A percentile compares a stretch with the other conserved stretches of the same genome.
These are phyloP conservation scores for Narthecium ossifragum DNA, from an alignment of 106 monocot species.

Conservation along the genomic window DNA sequence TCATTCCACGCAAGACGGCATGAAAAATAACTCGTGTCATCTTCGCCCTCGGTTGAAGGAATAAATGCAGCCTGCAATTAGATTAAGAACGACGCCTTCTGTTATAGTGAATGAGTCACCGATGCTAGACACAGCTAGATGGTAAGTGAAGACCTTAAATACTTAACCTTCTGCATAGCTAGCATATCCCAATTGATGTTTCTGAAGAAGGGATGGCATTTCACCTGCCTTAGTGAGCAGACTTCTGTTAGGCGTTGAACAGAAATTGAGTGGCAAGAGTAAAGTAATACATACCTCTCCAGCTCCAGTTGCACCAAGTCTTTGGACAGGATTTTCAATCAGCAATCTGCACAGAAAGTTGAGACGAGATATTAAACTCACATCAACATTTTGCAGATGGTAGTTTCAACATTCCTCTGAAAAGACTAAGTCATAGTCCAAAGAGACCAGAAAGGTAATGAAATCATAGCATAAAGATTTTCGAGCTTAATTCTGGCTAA, in stretches of 20 bases:
- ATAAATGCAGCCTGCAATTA: constrained; percentile 77
- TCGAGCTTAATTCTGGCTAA: too few relatives aligned
- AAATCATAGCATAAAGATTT: too few relatives aligned
- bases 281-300: constrained; percentile 54
- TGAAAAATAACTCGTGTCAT: constrained; percentile 93
- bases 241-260: constrained; percentile 9
- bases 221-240: constrained; percentile 61
- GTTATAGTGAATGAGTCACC: background rate
- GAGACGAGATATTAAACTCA: background rate
- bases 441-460: too few relatives aligned
- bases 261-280: background rate
- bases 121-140: background rate
- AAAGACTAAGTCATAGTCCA: too few relatives aligned
- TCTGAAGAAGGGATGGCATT: constrained; percentile 85
- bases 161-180: constrained; percentile 68
- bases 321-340: constrained; percentile 78
- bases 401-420: too few relatives aligned
- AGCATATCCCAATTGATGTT: constrained; percentile 94
- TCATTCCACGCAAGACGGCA: constrained; percentile 73
- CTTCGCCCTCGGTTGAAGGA: constrained; percentile 73
- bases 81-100: too few relatives aligned
- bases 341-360: constrained; percentile 49
- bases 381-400: too few relatives aligned
- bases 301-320: constrained; percentile 94
- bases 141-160: background rate